Base-by-base conservation (phyloP, 2,329 filamentous ascomycete genomes). In the Cadophora sp. region DNA sequence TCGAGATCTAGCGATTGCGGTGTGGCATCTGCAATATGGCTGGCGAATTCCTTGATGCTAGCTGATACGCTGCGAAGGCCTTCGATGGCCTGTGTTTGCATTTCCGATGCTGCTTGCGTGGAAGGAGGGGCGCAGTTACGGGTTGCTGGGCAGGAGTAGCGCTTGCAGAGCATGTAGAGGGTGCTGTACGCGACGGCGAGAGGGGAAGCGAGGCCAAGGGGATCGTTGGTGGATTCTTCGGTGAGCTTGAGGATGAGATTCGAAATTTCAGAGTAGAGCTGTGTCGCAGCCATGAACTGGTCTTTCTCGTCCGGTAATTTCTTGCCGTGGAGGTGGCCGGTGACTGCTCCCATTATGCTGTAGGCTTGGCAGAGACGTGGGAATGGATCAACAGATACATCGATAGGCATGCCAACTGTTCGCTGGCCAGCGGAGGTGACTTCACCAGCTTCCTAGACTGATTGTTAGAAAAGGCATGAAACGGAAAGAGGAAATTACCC, bases 371-470 rank as follows among this genome's bases (percentile, higher is more conserved):
- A 80, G 50, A 88, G 79, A 65, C 84, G 82, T 4, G 83, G 82
- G 76, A 85, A 87, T 48, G 85, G 78, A 22, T 81, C 79, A 64
- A 83, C 72, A 9, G 82, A 72, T 9, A 84, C 82, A 33, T 79
- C 79, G 67, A 84, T 76, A 18, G 85, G 78, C 22, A 50, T 70
- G 14, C 66, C 71, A 20, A 75, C 79, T 55, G 77, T 67, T 27
- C 66, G 70, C 50, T 78, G 75, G 22, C 73, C 63, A 5, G 73
- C 73, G 47, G 71, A 68, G 20, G 72, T 67, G 60, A 78, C 76
- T 58, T 80, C 76, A 55, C 79, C 80, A 20, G 76, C 67, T 63
- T 82, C 80, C 79, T 80, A 65, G 9, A 33, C 14, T 20, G 16
- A 30, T 18, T 56, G 60, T 72, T 47, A 68, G 50, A n/a, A n/a